phyloP scores from a whole-genome alignment of 345 rosid species.

The Lagerstroemia speciosa region DNA sequence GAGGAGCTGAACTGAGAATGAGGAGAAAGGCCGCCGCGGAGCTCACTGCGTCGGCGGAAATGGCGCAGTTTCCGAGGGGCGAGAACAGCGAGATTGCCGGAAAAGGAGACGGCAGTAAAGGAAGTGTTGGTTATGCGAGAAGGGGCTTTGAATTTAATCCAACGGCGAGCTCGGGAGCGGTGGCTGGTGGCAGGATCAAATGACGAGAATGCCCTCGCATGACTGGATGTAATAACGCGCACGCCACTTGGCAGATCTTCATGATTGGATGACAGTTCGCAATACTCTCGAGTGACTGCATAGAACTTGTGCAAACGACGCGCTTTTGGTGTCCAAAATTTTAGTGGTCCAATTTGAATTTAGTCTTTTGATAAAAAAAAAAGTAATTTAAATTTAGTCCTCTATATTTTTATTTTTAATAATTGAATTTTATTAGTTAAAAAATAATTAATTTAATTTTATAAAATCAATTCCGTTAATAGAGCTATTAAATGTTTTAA shows the following conservation, averaged over 20 bases:
- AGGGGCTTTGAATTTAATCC: neutral
- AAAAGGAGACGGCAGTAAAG: neutral
- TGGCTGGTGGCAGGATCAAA: neutral
- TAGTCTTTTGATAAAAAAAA: too few species aligned
- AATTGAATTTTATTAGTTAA: too few species aligned
- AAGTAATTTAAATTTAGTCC: too few species aligned
- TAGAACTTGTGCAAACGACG: neutral
- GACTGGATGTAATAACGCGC: neutral
- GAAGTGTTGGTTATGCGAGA: neutral
- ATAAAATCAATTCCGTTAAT: too few species aligned
- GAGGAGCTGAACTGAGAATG: neutral
- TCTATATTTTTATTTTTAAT: too few species aligned
- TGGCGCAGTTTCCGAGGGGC: neutral
- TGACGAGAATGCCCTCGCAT: neutral
- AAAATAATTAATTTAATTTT: too few species aligned
- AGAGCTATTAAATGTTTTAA: too few species aligned
- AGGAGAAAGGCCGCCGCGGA: neutral
- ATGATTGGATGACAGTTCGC: neutral
- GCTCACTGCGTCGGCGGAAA: slow-evolving; percentile 1
- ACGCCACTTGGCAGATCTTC: neutral
- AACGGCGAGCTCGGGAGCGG: neutral
- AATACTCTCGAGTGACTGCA: neutral
- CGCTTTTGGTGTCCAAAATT: too few species aligned
- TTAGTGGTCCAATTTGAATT: too few species aligned
- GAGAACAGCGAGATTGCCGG: neutral